Base-by-base conservation (phyloP, 768 basidiomycete genomes). In the Suillus ampliporus region DNA sequence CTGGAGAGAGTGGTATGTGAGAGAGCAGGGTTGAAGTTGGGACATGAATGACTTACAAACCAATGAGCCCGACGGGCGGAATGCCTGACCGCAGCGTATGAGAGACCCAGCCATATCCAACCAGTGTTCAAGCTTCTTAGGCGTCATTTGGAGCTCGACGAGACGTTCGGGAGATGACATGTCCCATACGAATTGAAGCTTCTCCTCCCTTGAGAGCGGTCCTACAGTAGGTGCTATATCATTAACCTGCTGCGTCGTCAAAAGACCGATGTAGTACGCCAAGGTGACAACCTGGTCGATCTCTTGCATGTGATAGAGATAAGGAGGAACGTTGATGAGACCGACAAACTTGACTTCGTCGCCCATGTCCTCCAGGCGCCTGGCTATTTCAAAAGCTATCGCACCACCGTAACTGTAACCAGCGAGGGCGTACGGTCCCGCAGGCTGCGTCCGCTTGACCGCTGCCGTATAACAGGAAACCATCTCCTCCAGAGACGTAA, bases 301-400 rank as follows among this genome's bases (percentile, higher is more conserved):
- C 63, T 81, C 78, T 60, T 72, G 72, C 79, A 82, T 77, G 17
- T 78, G 59, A 79, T 76, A 61, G 74, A n/a, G n/a, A n/a, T n/a
- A 67, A 8, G 78, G 77, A 1, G 77, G 77, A 14, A 78, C 64
- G 58, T 79, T 77, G 64, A 79, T 63, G 34, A 76, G 67, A 47
- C 78, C 78, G 6, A 76, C 61, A 68, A 73, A 78, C 3, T 69
- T 70, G 17, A 78, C 76, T 35, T 64, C 60, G 60, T 72, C 71
- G 23, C 76, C 76, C 34, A 61, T 64, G 4, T 53, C 59, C 48
- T 72, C 74, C 34, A 78, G 69, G 34, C 58, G 60, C 63, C 77
- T 77, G 15, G 68, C 76, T 5, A 79, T 68, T 63, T 79, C 76
- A 61, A 77, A 78, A 8, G 77, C 77, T 14, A 78, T 70, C 15